Conservation (phyloP, 805 yeast genomes). For the Starmera pachycereana region DNA sequence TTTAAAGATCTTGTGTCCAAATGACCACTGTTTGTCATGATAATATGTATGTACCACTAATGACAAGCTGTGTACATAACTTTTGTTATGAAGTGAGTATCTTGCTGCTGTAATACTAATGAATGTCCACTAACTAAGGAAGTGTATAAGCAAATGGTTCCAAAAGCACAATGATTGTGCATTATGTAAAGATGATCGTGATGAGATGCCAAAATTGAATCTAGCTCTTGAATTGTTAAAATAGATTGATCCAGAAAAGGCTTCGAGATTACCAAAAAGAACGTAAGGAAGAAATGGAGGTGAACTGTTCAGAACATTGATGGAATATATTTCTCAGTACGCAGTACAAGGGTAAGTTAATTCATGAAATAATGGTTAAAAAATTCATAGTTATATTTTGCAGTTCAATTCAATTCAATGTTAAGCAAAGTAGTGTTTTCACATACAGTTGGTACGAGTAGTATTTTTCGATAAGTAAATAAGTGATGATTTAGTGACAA, state of each 20-base stretch:
- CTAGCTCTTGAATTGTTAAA: constrained; percentile 12
- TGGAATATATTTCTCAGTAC: too few species aligned
- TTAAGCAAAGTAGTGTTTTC: too few species aligned
- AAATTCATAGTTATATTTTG: too few species aligned
- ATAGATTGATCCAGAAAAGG: neutral
- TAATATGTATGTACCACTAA: constrained; percentile 53
- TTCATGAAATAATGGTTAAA: too few species aligned
- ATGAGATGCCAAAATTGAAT: constrained; percentile 42
- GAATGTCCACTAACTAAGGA: too few species aligned
- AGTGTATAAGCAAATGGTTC: constrained; percentile 55
- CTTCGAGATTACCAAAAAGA: constrained; percentile 3
- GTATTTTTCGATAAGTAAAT: too few species aligned
- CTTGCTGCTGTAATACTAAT: too few species aligned
- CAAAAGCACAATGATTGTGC: constrained; percentile 56
- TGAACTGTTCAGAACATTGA: too few species aligned
- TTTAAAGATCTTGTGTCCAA: neutral
- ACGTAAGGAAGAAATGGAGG: constrained; percentile 5
- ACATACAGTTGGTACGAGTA: too few species aligned
- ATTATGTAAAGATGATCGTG: constrained; percentile 44
- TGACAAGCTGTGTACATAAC: constrained; percentile 61
- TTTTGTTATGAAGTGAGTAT: constrained; percentile 42
- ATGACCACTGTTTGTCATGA: constrained; percentile 49
- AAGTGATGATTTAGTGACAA: too few species aligned
- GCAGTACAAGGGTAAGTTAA: too few species aligned
- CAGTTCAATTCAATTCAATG: too few species aligned